Evolutionary conservation across 257 asterid species (phyloP), one percentile per base, ranked within the genome.

Genomic region (Solanum chiquidenum): DNA sequence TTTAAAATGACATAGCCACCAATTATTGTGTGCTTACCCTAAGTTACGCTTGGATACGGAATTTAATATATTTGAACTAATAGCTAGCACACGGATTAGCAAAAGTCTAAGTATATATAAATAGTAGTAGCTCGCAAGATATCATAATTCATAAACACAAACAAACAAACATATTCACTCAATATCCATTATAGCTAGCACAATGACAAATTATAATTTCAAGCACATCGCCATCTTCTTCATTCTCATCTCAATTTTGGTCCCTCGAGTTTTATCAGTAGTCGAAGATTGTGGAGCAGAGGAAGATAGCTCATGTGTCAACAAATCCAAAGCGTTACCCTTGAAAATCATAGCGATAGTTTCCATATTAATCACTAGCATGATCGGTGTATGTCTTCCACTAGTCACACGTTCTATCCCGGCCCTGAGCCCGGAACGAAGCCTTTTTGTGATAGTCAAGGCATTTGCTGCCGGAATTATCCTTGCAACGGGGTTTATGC

Each of bases 381-480:
- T 89, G 87, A 89, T 87, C 3, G 89, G 91, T 25, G 89, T 89
- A 6, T 66, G 88, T 49, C 76, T 89, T 35, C 91, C 89, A 14
- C 23, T 89, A 2, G 68, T 83, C 18, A 89, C 91, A 7, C 87
- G 87, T 37, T 69, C 86, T 7, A 8, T 89, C 29, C 88, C 89
- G 0, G 82, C 88, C 13, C 89, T 91, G 8, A 86, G 84, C 31
- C 93, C 93, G 0, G 91, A 91, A 4, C 38, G 86, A 29, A 86
- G 44, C 58, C 73, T 89, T 16, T 91, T 91, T 35, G 87, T 88
- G 60, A 88, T 89, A 21, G 90, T 91, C 23, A 91, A 91, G 89
- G 91, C 89, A 11, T 89, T 89, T 49, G 91, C 93, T 0, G 85
- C 90, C 0, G 93, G 93, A 1, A 90, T 91, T 12, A 91, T 89